These are phyloP conservation scores for Pichia ethanolica DNA, from an alignment of 805 yeast species.

Conservation along the genomic window DNA sequence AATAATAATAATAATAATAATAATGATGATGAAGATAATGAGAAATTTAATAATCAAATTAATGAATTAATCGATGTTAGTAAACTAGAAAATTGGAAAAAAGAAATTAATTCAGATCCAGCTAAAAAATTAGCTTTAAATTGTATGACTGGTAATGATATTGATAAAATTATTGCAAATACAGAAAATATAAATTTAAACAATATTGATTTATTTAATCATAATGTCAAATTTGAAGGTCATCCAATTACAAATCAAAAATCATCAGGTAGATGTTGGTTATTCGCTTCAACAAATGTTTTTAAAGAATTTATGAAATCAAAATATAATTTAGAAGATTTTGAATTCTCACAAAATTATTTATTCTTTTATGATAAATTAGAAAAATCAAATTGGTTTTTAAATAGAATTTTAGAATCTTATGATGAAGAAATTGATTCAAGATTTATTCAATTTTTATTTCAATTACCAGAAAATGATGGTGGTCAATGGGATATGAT, in stretches of 20 bases:
- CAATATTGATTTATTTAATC: slow-evolving; percentile 37
- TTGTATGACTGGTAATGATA: slow-evolving; percentile 43
- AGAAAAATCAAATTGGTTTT: slow-evolving; percentile 75
- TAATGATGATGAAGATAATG: neutral
- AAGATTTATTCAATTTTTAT: slow-evolving; percentile 57
- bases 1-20: neutral
- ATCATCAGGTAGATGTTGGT: slow-evolving; percentile 82
- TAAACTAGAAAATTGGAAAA: slow-evolving; percentile 39
- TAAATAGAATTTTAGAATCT: slow-evolving; percentile 68
- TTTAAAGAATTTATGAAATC: slow-evolving; percentile 59
- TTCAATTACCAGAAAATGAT: slow-evolving; percentile 63
- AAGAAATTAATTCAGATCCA: slow-evolving; percentile 35
- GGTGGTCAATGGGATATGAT: slow-evolving; percentile 93
- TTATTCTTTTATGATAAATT: slow-evolving; percentile 80
- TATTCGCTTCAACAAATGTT: slow-evolving; percentile 77
- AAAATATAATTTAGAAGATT: slow-evolving; percentile 54
- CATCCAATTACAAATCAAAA: slow-evolving; percentile 70
- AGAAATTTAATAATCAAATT: neutral
- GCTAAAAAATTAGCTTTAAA: slow-evolving; percentile 48
- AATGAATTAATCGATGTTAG: slow-evolving; percentile 27
- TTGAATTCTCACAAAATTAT: slow-evolving; percentile 76
- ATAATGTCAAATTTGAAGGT: slow-evolving; percentile 41
- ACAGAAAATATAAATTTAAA: slow-evolving; percentile 23
- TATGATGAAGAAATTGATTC: slow-evolving; percentile 62
- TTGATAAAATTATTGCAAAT: slow-evolving; percentile 36